Evolutionary conservation across 2,329 filamentous ascomycete genomes (phyloP).

Genomic region (Myrmaecium sp.): DNA sequence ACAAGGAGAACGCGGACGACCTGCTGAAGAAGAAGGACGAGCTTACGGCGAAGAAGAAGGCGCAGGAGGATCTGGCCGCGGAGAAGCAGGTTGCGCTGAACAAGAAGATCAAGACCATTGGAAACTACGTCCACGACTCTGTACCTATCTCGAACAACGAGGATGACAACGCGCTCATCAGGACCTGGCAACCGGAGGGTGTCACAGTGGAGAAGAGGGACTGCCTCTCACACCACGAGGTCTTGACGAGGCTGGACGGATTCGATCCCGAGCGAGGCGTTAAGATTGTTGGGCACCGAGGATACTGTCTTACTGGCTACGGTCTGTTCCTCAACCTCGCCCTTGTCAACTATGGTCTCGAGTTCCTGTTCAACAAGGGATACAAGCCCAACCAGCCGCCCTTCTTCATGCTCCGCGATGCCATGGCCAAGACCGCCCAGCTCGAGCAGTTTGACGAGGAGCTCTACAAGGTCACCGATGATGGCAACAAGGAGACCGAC

Average conservation of each 20-base stretch:
- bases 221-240: slow-evolving; percentile 83
- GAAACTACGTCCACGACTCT: slow-evolving; percentile 79
- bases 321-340: slow-evolving; percentile 82
- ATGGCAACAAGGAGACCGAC: slow-evolving; percentile 64
- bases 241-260: slow-evolving; percentile 71
- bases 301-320: slow-evolving; percentile 81
- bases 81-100: slow-evolving; percentile 61
- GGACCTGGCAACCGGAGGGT: slow-evolving; percentile 67
- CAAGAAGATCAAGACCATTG: slow-evolving; percentile 67
- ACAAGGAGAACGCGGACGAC: slow-evolving; percentile 73
- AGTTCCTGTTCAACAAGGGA: slow-evolving; percentile 68
- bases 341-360: slow-evolving; percentile 83
- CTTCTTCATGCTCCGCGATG: slow-evolving; percentile 85
- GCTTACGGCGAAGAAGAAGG: slow-evolving; percentile 69
- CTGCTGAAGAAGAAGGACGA: slow-evolving; percentile 62
- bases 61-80: slow-evolving; percentile 52
- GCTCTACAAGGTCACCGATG: slow-evolving; percentile 82
- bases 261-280: slow-evolving; percentile 82
- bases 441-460: slow-evolving; percentile 96
- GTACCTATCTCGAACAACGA: slow-evolving; percentile 74
- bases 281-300: slow-evolving; percentile 86
- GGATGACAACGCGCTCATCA: slow-evolving; percentile 66
- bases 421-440: slow-evolving; percentile 97
- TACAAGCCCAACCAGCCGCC: slow-evolving; percentile 62
- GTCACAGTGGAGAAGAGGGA: slow-evolving; percentile 57